Base-by-base conservation (phyloP, 2,329 filamentous ascomycete genomes). In the Beauveria caledonica region DNA sequence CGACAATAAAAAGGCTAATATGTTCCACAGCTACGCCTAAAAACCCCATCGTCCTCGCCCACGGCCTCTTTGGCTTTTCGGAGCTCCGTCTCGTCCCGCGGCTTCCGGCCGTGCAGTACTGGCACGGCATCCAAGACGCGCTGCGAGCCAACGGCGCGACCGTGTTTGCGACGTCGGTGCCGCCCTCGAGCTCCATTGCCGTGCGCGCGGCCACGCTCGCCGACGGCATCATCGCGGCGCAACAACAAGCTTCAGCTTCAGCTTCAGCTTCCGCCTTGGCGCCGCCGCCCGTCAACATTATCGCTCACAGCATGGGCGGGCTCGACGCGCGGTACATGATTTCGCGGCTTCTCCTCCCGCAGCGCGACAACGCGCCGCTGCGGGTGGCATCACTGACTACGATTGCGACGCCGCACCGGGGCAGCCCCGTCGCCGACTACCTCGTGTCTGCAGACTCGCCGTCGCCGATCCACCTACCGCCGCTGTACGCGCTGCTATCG, bases 251-350 rank as follows among this genome's bases (percentile, higher is more conserved):
- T n/a, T n/a, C n/a, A n/a, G n/a, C n/a, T n/a, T n/a, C n/a, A n/a
- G n/a, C n/a, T n/a, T n/a, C n/a, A 58, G 64, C 64, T 44, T 29
- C 23, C 48, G 27, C 48, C 42, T n/a, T 23, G 23, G 49, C 46
- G 17, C 49, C 66, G 70, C 23, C 77, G 77, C 83, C 86, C 55
- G 90, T 96, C 64, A 90, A 90, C 69, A 89, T 96, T 62, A 79
- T 92, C 21, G 84, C 84, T 45, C 88, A 92, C 73, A 83, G 79
- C 65, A 86, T 86, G 84, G 84, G 85, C 52, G 85, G 85, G 2
- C 76, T 88, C 3, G 85, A 87, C 68, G 81, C 84, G 10, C 77
- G 85, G 50, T 85, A 86, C 70, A 85, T 87, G 83, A 82, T 87
- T 58, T 82, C 83, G 23, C 76, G 77, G 55, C 74, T 86, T 13